Evolutionary conservation across 2,329 filamentous ascomycete species (phyloP).

Genomic region (Colletotrichum graminicola): DNA sequence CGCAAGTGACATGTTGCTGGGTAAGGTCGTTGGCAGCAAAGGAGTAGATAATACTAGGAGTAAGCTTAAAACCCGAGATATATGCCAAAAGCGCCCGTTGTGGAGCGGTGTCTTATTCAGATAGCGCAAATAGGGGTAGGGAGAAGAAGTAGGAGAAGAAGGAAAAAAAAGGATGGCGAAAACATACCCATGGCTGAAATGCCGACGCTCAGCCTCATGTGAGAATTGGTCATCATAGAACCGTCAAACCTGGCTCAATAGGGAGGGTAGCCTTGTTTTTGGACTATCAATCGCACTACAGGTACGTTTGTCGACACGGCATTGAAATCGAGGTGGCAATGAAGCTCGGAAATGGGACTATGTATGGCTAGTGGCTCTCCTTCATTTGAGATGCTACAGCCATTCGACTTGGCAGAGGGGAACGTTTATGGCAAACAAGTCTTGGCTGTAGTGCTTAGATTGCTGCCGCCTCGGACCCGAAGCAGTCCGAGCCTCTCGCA

Average conservation of each 20-base stretch:
- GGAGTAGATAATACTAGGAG: not conserved
- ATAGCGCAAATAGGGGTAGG: not conserved
- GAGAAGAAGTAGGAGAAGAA: not conserved
- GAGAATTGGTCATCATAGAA: not conserved
- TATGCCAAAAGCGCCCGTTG: not conserved
- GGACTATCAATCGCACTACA: not conserved
- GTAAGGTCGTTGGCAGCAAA: not conserved
- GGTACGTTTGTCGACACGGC: not conserved
- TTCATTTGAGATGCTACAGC: not conserved
- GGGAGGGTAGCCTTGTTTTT: not conserved
- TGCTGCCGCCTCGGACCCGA: not conserved
- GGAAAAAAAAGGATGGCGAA: not conserved
- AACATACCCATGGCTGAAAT: not conserved
- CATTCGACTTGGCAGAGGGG: not conserved
- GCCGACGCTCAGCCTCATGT: not conserved
- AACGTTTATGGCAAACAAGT: not conserved
- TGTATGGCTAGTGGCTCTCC: not conserved
- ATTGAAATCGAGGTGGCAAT: not conserved
- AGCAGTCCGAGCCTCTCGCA: not conserved
- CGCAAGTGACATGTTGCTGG: not conserved
- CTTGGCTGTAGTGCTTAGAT: constrained; percentile 1
- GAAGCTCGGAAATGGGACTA: not conserved
- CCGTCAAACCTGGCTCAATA: not conserved
- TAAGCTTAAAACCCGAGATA: not conserved
- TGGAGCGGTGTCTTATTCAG: not conserved